Percentiles rank a stretch among this genome's conserved stretches.
These are phyloP conservation scores for Dryadomyces sulphureus DNA, from an alignment of 2,329 filamentous ascomycete species.

Conservation along the genomic window DNA sequence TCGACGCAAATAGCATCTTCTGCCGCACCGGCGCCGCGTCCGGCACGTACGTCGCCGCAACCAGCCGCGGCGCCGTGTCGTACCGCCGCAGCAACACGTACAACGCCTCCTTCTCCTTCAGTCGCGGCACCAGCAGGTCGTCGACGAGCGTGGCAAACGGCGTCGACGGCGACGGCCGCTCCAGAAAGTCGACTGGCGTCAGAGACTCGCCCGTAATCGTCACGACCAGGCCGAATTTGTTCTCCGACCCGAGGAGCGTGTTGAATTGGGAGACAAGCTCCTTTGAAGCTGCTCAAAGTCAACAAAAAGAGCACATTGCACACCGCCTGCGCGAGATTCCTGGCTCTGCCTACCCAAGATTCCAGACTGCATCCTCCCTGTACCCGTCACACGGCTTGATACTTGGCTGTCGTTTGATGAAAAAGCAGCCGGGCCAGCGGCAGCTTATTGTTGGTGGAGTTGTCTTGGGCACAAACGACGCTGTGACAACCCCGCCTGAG, in stretches of 20 bases:
- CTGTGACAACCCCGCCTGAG: too few relatives aligned
- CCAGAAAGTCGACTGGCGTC: slow-evolving; percentile 38
- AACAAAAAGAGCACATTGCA: too few relatives aligned
- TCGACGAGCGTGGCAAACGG: slow-evolving; percentile 50
- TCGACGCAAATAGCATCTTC: slow-evolving; percentile 76
- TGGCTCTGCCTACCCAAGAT: slow-evolving; percentile 60
- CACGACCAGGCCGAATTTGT: slow-evolving; percentile 55
- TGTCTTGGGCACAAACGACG: too few relatives aligned
- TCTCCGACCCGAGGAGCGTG: slow-evolving; percentile 44
- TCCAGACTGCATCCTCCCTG: slow-evolving; percentile 57
- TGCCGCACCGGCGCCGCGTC: slow-evolving; percentile 65
- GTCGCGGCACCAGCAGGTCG: slow-evolving; percentile 41
- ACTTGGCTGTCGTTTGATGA: too few relatives aligned
- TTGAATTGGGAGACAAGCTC: slow-evolving; percentile 66
- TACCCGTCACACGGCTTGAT: too few relatives aligned
- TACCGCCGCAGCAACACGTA: slow-evolving; percentile 64
- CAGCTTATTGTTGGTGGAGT: neutral
- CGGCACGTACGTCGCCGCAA: slow-evolving; percentile 66
- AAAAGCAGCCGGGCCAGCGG: neutral
- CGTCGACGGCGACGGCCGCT: slow-evolving; percentile 35
- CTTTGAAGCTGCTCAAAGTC: slow-evolving; percentile 46
- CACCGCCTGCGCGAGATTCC: too few relatives aligned
- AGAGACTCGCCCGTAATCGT: slow-evolving; percentile 58
- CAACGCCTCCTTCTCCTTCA: slow-evolving; percentile 51
- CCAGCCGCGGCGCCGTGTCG: slow-evolving; percentile 39